Evolutionary conservation across 176 grass and related monocot species (phyloP), one percentile per base, ranked within the genome.

Genomic region (Olyra latifolia): DNA sequence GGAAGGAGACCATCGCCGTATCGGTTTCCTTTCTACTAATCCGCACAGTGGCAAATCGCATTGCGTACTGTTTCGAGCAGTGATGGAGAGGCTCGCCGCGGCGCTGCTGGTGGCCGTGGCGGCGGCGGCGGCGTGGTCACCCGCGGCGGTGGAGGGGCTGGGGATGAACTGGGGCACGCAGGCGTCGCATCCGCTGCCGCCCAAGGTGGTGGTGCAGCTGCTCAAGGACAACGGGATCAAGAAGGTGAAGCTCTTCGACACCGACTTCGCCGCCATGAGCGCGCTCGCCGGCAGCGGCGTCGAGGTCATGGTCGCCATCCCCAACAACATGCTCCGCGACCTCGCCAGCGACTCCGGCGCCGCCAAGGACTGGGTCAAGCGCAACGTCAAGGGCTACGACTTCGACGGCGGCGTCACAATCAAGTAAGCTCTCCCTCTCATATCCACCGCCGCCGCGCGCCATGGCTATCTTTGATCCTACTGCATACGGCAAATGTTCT

Each of bases 111-210:
- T 89, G 83, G 12, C 53, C 62, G 52, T 27, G 45, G 44, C 35
- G 43, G 40, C 22, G 52, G 66, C 41, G n/a, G 50, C 16, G 30
- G 19, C 6, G n/a, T 45, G 15, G 62, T 76, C 22, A 66, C 7
- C 19, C 48, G 45, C 75, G 42, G 53, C 32, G 72, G 86, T 52
- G 71, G 80, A 87, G 1, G 87, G 80, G 55, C 82, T 96, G 71
- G 93, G 93, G 62, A 83, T 96, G 85, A 95, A 95, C 86, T 95
- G 93, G 93, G 93, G 93, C 67, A 95, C 90, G 48, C 88, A 90
- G 87, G 93, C 93, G 29, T 78, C 93, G 74, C 93, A 95, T 82
- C 69, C 23, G 9, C 30, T 95, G 69, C 32, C 77, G 62, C 93
- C 93, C 49, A 90, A 86, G 83, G 49, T 88, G 43, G 93, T 96